Percentiles rank a stretch among this genome's conserved stretches.
Conservation (phyloP, 2,329 filamentous ascomycete species). For the Cyclaneusma minus region DNA sequence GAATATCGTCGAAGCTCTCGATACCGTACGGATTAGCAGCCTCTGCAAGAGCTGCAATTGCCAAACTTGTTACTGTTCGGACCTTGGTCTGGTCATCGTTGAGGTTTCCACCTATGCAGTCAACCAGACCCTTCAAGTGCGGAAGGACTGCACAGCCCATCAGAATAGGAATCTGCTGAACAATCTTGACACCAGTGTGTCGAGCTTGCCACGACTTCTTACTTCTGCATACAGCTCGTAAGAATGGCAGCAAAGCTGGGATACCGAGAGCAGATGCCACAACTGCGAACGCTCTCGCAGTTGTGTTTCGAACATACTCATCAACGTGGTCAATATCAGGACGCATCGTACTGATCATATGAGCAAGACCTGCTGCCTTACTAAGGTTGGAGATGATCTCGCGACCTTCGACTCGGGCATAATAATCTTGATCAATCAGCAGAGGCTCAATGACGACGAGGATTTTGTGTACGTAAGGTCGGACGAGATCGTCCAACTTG, state of each 20-base stretch:
- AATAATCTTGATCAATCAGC: conserved; percentile 98
- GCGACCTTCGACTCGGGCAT: conserved; percentile 91
- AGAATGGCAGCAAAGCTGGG: conserved; percentile 83
- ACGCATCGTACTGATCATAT: conserved; percentile 99
- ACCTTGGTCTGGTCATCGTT: conserved; percentile 98
- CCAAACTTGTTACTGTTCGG: conserved; percentile 84
- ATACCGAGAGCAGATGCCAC: conserved; percentile 94
- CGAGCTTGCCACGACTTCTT: conserved; percentile 99
- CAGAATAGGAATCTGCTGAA: conserved; percentile 94
- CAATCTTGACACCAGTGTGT: conserved; percentile 97
- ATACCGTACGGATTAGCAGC: conserved; percentile 98
- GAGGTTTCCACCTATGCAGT: conserved; percentile 89
- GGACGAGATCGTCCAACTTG: conserved; percentile 92
- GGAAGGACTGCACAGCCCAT: conserved; percentile 97
- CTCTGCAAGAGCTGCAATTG: conserved; percentile 87
- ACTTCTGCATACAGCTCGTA: conserved; percentile 88
- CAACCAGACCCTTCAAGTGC: conserved; percentile 87
- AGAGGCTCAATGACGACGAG: conserved; percentile 97
- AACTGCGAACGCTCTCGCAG: conserved; percentile 89
- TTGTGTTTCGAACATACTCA: conserved; percentile 97
- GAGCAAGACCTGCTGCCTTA: conserved; percentile 90
- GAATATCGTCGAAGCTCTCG: conserved; percentile 93
- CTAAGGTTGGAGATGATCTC: conserved; percentile 97
- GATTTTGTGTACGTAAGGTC: conserved; percentile 96
- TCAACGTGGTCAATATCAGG: conserved; percentile 98